Percentiles rank a stretch among this genome's conserved stretches.
These are phyloP conservation scores for Steccherinum ochraceum DNA, from an alignment of 768 basidiomycete species.

Conservation along the genomic window DNA sequence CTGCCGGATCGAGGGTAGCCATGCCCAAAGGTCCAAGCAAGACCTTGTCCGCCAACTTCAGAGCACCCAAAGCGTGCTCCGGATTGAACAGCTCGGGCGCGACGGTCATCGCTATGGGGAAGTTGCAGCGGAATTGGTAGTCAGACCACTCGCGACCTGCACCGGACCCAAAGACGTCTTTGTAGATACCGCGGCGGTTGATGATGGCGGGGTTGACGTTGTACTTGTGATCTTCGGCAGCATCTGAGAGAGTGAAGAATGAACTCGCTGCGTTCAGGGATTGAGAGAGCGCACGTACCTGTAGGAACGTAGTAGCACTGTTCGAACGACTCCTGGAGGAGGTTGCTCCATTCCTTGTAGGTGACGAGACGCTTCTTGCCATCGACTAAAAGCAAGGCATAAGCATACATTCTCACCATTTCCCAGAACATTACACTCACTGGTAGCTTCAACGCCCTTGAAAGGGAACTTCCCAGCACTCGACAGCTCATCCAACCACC, in stretches of 20 bases:
- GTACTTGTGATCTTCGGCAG: conserved; percentile 64
- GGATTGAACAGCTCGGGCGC: conserved; percentile 92
- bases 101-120: conserved; percentile 94
- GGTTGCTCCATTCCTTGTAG: conserved; percentile 84
- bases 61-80: conserved; percentile 69
- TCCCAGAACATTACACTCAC: conserved; percentile 38
- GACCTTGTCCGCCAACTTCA: conserved; percentile 73
- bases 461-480: conserved; percentile 73
- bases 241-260: conserved; percentile 40
- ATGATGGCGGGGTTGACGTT: conserved; percentile 63
- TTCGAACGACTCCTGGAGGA: conserved; percentile 87
- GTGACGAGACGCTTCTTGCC: conserved; percentile 67
- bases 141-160: conserved; percentile 90
- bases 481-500: conserved; percentile 77
- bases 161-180: conserved; percentile 93
- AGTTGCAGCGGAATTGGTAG: conserved; percentile 92
- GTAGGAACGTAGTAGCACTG: conserved; percentile 84
- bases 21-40: conserved; percentile 90
- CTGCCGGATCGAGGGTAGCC: conserved; percentile 88
- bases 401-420: not conserved
- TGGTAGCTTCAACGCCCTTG: conserved; percentile 74
- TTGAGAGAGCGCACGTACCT: conserved; percentile 38
- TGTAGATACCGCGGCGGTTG: conserved; percentile 94
- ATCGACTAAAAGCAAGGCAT: conserved; percentile 42
- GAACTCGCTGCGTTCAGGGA: not conserved